Evolutionary conservation across 371 early-diverging fungal species (phyloP), one percentile per base, ranked within the genome.

Genomic region (Circinella minor): DNA sequence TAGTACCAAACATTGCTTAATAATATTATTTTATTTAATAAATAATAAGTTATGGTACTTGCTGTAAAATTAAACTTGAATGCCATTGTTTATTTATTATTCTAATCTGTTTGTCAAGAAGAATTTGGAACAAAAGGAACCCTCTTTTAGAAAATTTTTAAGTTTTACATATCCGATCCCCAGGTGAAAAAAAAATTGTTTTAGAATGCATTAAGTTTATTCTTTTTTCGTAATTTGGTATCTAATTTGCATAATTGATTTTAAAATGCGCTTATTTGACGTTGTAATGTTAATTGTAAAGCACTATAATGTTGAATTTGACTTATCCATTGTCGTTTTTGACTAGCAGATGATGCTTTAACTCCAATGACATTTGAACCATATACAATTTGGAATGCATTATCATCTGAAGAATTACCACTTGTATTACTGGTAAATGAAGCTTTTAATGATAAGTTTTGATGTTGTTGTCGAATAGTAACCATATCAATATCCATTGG

Each of bases 291-390:
- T 36, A 49, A 65, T 1, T 75, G 71, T 20, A 80, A 61, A 6
- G 82, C 78, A 47, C 82, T 80, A 46, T 72, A 82, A 48, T 81
- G 80, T 17, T 88, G 86, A 18, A 88, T 74, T 67, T 79, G 79
- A 55, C 76, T 88, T 43, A 92, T 74, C 92, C 92, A 92, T 67
- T 88, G 87, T 39, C 83, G 74, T 69, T 90, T 90, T 49, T 86
- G 86, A n/a, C 86, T 74, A 1, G 74, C 73, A 3, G 84, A 78
- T 0, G 88, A 70, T 14, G 90, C 82, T 38, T 87, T 86, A 5
- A 92, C 76, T n/a, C 87, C 86, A 27, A 89, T 83, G 4, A 89
- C 81, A 15, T 85, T 80, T 34, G 77, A 81, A 5, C 79, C 80
- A 46, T 83, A 81, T 14, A 87, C 83, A 51, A 92, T 81, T 73